phyloP scores from a whole-genome alignment of 1,284 basidiomycete genomes.

The Tremellales sp. region DNA sequence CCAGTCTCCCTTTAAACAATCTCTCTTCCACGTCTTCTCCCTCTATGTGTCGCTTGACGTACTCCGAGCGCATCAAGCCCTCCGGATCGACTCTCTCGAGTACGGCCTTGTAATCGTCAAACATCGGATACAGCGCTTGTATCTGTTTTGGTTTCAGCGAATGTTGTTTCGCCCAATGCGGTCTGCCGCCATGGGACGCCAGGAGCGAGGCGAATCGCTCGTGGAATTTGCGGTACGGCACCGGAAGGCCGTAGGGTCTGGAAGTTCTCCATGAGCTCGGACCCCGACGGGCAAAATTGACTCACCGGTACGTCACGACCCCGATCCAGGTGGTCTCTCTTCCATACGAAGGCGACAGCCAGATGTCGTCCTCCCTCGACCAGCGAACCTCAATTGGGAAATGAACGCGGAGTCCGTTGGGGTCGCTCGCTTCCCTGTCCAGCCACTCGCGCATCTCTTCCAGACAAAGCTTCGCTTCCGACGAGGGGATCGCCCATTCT shows the following conservation, averaged over 20 bases:
- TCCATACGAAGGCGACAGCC: conserved; percentile 82
- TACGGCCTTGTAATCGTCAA: conserved; percentile 72
- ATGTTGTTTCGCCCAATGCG: conserved; percentile 98
- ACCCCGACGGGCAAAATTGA: conserved; percentile 11
- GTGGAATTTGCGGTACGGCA: conserved; percentile 83
- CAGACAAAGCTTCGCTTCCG: conserved; percentile 60
- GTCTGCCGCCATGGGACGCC: conserved; percentile 69
- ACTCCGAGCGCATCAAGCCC: conserved; percentile 64
- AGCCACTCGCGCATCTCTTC: conserved; percentile 73
- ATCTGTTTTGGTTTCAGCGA: conserved; percentile 65
- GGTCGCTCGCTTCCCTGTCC: conserved; percentile 61
- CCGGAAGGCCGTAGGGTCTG: conserved; percentile 83
- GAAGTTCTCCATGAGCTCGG: too few relatives aligned
- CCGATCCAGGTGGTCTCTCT: conserved; percentile 88
- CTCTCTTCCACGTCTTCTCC: conserved; percentile 45
- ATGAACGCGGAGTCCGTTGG: conserved; percentile 75
- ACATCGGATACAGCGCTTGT: conserved; percentile 70
- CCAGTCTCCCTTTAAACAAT: conserved; percentile 36
- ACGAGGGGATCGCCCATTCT: conserved; percentile 76
- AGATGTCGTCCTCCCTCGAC: conserved; percentile 83
- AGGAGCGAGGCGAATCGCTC: conserved; percentile 73
- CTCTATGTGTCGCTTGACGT: conserved; percentile 54
- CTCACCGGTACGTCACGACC: conserved; percentile 90
- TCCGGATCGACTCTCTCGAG: conserved; percentile 71
- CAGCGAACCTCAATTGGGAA: conserved; percentile 94